These are phyloP conservation scores for Elaeagnus macrophylla DNA, from an alignment of 306 rosid species.

Conservation along the genomic window DNA sequence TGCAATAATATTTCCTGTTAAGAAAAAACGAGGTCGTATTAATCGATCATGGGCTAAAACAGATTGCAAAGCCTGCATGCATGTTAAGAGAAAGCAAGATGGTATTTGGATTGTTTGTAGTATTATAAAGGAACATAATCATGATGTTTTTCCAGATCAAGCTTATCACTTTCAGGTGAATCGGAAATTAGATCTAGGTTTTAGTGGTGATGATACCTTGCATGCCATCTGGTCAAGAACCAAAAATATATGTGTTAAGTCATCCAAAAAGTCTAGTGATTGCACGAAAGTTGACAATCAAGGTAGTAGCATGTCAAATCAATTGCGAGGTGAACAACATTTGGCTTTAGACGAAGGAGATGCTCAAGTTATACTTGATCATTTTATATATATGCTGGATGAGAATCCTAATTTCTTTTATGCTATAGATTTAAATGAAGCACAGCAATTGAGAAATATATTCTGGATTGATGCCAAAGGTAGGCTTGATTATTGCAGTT, in stretches of 20 bases:
- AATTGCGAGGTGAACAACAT: conserved; percentile 11
- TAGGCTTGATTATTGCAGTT: conserved; percentile 33
- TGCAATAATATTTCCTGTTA: conserved; percentile 15
- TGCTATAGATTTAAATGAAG: conserved; percentile 38
- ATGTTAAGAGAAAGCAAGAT: conserved; percentile 36
- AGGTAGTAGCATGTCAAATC: conserved; percentile 13
- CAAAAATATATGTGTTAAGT: conserved; percentile 21
- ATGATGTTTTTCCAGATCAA: conserved; percentile 33
- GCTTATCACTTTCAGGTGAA: conserved; percentile 32
- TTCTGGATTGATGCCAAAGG: conserved; percentile 45
- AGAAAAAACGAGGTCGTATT: conserved; percentile 35
- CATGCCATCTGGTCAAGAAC: conserved; percentile 27
- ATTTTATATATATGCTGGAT: conserved; percentile 35
- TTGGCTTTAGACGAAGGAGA: conserved; percentile 34
- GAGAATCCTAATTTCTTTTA: conserved; percentile 46
- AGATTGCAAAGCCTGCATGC: conserved; percentile 41
- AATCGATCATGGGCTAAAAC: conserved; percentile 34
- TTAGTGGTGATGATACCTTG: conserved; percentile 19
- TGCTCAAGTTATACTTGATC: conserved; percentile 29
- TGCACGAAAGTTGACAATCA: conserved; percentile 16
- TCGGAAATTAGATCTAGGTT: conserved; percentile 21
- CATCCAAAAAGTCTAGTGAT: conserved; percentile 23
- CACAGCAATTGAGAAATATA: conserved; percentile 32
- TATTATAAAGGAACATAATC: conserved; percentile 39
- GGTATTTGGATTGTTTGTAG: conserved; percentile 31